These are phyloP conservation scores for Chaetoscypha palmicola DNA, from an alignment of 2,329 filamentous ascomycete species.

Conservation along the genomic window DNA sequence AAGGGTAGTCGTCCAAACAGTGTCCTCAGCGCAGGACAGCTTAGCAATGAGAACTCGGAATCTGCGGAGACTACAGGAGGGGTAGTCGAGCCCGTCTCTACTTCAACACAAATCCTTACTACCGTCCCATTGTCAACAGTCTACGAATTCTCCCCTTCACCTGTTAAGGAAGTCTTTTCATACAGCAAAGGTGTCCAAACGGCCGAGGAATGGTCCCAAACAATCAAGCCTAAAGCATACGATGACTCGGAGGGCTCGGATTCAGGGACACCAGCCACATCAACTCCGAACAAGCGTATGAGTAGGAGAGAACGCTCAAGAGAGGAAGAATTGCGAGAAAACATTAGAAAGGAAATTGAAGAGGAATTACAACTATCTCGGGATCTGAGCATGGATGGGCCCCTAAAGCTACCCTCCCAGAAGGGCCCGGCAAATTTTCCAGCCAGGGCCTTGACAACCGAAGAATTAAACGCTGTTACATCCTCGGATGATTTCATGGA, in stretches of 20 bases:
- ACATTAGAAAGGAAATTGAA: conserved; percentile 82
- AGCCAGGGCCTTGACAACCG: conserved; percentile 67
- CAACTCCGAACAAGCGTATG: conserved; percentile 62
- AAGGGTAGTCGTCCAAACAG: conserved; percentile 78
- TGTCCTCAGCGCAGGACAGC: conserved; percentile 71
- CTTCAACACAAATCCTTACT: conserved; percentile 57
- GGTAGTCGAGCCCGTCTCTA: conserved; percentile 36
- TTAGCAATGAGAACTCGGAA: conserved; percentile 69
- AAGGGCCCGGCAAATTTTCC: conserved; percentile 58
- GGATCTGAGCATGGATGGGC: conserved; percentile 48
- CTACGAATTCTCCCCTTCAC: conserved; percentile 71
- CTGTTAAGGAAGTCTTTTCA: conserved; percentile 77
- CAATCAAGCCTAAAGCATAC: conserved; percentile 45
- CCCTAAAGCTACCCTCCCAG: conserved; percentile 39
- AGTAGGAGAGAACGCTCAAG: conserved; percentile 74
- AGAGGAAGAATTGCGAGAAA: conserved; percentile 83
- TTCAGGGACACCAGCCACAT: conserved; percentile 45
- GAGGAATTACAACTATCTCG: conserved; percentile 76
- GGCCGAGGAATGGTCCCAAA: conserved; percentile 61
- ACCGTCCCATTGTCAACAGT: conserved; percentile 69
- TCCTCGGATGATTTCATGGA: conserved; percentile 90
- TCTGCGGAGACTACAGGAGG: conserved; percentile 42
- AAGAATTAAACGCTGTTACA: conserved; percentile 85
- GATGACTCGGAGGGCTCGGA: conserved; percentile 60
- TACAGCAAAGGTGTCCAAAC: conserved; percentile 98